phyloP scores from a whole-genome alignment of 228 moss, liverwort and hornwort genomes.

The Sphagnum fallax region DNA sequence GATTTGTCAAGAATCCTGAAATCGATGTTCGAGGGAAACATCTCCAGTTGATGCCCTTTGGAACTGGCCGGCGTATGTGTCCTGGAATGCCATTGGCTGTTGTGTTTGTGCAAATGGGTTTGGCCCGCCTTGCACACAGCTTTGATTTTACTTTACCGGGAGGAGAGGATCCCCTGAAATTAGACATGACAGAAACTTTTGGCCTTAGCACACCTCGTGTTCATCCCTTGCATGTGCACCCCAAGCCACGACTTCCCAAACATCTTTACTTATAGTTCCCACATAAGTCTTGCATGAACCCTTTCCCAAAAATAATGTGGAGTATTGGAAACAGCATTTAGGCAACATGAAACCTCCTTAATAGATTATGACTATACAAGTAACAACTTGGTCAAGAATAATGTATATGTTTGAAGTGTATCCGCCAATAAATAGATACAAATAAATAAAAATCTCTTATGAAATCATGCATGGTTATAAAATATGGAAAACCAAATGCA shows the following conservation, averaged over 20 bases:
- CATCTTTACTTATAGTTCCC: neutral
- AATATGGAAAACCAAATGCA: too few species aligned
- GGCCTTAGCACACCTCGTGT: conserved; percentile 2
- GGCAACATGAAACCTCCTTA: too few species aligned
- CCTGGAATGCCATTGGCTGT: neutral
- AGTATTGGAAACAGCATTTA: too few species aligned
- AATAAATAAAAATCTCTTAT: too few species aligned
- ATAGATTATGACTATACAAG: too few species aligned
- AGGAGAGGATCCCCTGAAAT: conserved; percentile 12
- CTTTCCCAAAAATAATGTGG: neutral
- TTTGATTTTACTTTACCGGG: neutral
- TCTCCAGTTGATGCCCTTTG: neutral
- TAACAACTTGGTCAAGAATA: too few species aligned
- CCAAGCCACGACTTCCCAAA: neutral
- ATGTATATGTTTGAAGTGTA: too few species aligned
- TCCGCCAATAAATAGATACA: too few species aligned
- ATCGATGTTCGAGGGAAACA: neutral
- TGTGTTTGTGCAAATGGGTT: neutral
- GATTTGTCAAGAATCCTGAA: conserved; percentile 15
- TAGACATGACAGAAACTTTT: conserved; percentile 16
- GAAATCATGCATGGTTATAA: too few species aligned
- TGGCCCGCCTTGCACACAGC: neutral
- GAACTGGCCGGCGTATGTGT: neutral
- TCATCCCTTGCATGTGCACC: neutral
- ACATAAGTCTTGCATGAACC: neutral